phyloP scores from a whole-genome alignment of 2,329 filamentous ascomycete genomes.

The Cytospora chrysosperma region DNA sequence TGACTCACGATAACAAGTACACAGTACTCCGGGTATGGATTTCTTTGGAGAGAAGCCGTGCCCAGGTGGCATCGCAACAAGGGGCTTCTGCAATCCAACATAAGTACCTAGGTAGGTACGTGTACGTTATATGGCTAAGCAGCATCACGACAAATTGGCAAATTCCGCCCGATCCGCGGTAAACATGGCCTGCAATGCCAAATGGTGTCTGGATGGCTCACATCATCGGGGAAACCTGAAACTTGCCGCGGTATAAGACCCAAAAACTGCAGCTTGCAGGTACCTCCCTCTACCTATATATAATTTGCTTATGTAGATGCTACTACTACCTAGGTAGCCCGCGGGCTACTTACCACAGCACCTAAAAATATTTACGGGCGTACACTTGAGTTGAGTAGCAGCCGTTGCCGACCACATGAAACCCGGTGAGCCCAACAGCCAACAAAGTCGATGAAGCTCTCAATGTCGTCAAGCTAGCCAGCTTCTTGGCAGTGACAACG shows the following conservation, averaged over 20 bases:
- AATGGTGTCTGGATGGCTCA: not conserved
- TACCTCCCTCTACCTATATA: not conserved
- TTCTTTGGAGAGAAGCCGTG: no score
- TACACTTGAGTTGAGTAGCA: no score
- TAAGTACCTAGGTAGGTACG: no score
- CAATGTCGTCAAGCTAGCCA: not conserved
- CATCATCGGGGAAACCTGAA: not conserved
- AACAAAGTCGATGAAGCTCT: not conserved
- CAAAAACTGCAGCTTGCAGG: not conserved
- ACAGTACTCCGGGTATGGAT: no score
- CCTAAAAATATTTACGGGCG: no score
- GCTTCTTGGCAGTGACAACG: not conserved
- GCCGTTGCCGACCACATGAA: not conserved
- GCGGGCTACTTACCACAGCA: no score
- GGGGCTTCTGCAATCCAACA: not conserved
- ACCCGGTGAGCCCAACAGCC: not conserved
- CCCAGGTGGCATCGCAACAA: no score
- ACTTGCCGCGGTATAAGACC: not conserved
- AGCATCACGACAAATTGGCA: not conserved
- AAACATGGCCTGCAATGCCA: no score
- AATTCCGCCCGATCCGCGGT: not conserved
- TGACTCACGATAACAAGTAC: not conserved
- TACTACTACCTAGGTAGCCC: no score
- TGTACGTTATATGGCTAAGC: not conserved
- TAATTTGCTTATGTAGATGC: no score